Base-by-base conservation (phyloP, 2,329 filamentous ascomycete genomes). In the Alternaria ventricosa region DNA sequence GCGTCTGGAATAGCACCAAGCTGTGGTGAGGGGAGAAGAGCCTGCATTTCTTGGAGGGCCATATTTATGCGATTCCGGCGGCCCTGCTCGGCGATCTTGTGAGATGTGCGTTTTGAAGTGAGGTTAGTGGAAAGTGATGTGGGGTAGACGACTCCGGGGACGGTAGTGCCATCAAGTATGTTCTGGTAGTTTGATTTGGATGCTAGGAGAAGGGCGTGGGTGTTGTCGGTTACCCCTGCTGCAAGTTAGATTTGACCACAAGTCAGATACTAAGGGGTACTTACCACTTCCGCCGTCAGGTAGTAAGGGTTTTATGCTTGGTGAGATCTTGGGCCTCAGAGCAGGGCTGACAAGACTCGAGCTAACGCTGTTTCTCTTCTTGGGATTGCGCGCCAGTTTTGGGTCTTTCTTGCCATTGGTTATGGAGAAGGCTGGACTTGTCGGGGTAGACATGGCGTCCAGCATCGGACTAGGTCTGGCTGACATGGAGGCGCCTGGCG, bases 161-260 rank as follows among this genome's bases (percentile, higher is more conserved):
- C 89, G 60, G 91, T 90, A 55, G 94, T 98, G 53, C 96, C 96
- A 78, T 98, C 96, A 11, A 99, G 83, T 41, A 99, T 96, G 73
- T 97, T 97, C 75, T 98, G 95, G 75, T 99, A 99, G 75, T 99
- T 99, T 2, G 95, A 98, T 79, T 98, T 98, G 15, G 92, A 93
- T 36, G 94, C 92, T 27, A 99, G 86, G 47, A 98, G 87, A 27
- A 93, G 86, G n/a, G 89, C 88, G 61, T 89, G 88, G 4, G 86
- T 85, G 55, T 89, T 87, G 36, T 87, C 84, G 20, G 87, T 82
- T 15, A 87, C 77, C 36, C 81, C 81, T 81, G 71, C 67, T 44
- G 61, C 23, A 41, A 53, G 65, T 73, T 55, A 76, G 71, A 33
- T 23, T 54, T 49, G 8, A 20, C 7, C n/a, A 12, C 18, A 30